Evolutionary conservation across 164 flowering plant species (phyloP).

Genomic region (Vitis cinerea): DNA sequence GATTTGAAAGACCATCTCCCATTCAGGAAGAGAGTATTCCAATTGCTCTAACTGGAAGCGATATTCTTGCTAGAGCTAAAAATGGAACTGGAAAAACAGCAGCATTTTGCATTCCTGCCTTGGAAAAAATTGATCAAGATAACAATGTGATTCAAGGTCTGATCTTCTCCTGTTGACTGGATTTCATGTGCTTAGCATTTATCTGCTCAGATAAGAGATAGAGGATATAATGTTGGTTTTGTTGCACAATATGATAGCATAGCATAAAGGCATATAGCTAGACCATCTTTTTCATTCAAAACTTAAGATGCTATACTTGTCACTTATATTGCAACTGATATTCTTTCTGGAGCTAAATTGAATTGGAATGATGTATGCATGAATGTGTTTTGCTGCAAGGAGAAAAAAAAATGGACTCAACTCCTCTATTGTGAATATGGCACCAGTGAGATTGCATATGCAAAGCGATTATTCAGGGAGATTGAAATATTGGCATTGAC

Average conservation of each 20-base stretch:
- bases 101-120: slow-evolving; percentile 96
- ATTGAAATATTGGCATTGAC: too few species aligned
- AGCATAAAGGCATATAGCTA: neutral
- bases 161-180: neutral
- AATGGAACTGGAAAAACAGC: slow-evolving; percentile 99
- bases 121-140: slow-evolving; percentile 96
- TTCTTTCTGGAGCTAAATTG: neutral
- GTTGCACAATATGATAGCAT: neutral
- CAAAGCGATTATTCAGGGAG: too few species aligned
- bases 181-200: neutral
- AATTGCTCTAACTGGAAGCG: slow-evolving; percentile 97
- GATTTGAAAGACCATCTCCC: slow-evolving; percentile 98
- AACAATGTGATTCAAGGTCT: slow-evolving; percentile 95
- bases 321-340: neutral
- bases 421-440: too few species aligned
- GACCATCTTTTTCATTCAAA: neutral
- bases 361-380: neutral
- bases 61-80: slow-evolving; percentile 97
- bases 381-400: too few species aligned
- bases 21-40: slow-evolving; percentile 99
- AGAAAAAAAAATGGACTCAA: too few species aligned
- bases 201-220: neutral
- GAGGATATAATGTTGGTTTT: too few species aligned
- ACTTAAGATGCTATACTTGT: too few species aligned
- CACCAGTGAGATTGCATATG: too few species aligned